Evolutionary conservation across 768 basidiomycete species (phyloP).

Genomic region (Serendipita vermifera): DNA sequence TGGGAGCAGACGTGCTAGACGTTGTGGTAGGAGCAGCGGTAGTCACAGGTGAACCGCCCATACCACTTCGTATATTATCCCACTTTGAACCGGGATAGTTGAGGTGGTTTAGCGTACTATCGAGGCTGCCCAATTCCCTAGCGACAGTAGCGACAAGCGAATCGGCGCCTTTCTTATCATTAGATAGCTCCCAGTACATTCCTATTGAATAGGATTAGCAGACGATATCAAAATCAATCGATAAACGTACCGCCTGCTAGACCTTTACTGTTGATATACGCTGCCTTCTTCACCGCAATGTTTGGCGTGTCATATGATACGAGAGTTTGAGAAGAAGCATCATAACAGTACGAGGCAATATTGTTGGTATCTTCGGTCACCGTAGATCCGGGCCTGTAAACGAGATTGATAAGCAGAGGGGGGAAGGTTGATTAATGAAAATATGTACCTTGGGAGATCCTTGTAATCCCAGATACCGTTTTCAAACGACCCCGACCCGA

Average conservation of each 20-base stretch:
- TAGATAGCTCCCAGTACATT: conserved; percentile 62
- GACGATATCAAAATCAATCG: not conserved
- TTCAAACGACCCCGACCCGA: conserved; percentile 59
- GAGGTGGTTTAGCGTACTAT: conserved; percentile 30
- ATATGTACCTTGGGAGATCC: conserved; percentile 34
- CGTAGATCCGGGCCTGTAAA: conserved; percentile 23
- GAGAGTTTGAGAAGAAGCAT: conserved; percentile 48
- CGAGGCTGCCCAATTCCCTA: conserved; percentile 37
- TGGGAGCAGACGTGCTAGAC: conserved; percentile 18
- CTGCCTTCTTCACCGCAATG: conserved; percentile 50
- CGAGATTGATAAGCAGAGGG: too few species aligned
- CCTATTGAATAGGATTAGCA: conserved; percentile 16
- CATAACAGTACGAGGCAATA: conserved; percentile 69
- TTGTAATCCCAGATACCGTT: conserved; percentile 71
- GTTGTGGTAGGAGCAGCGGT: conserved; percentile 18
- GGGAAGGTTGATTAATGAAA: not conserved
- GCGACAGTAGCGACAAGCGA: conserved; percentile 45
- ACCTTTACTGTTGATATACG: conserved; percentile 47
- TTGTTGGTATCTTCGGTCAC: conserved; percentile 55
- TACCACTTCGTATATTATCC: conserved; percentile 56
- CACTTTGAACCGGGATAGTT: conserved; percentile 59
- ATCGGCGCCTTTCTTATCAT: conserved; percentile 43
- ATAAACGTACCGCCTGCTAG: conserved; percentile 29
- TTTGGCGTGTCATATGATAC: conserved; percentile 67
- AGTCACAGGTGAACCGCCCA: conserved; percentile 27